Evolutionary conservation across 2,329 filamentous ascomycete genomes (phyloP), one percentile per base, ranked within the genome.

Genomic region (Monilinia vaccinii-corymbosi): DNA sequence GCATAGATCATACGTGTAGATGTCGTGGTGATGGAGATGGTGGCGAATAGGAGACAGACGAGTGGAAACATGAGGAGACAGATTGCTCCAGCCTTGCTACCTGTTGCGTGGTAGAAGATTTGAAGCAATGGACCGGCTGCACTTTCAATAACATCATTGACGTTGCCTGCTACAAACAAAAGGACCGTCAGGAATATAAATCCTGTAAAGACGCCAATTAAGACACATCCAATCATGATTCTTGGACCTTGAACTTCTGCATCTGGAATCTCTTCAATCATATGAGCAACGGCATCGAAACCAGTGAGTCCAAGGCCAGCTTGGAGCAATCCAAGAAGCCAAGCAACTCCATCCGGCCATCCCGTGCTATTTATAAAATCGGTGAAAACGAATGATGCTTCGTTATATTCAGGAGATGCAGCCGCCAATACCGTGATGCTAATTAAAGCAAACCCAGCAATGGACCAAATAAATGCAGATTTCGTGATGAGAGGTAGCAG

Each of bases 1-100:
- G 85, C 85, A 64, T 84, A 88, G 14, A 81, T 81, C 83, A 88
- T 87, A 14, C 84, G 36, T 14, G 57, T 59, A 4, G 48, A 53
- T 3, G 57, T 59, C 8, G 57, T 59, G 4, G 78, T 83, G 66
- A 87, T 81, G 4, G 78, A 79, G 4, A 79, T 84, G 3, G 80
- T 80, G 2, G 84, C 83, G 68, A 88, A 87, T 2, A 86, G 73
- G 53, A 86, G 76, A 66, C 85, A 87, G 2, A 85, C 67, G 1
- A 87, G 72, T 0, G 84, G 84, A 58, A 87, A 86, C 75, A 69
- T 60, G 31, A 69, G 58, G 13, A 69, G 64, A 50, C 70, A 66
- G 46, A 68, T 63, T 16, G 67, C 60, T 3, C 67, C 67, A 21
- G 73, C 73, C 13, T 72, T 70, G 28, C 71, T 78, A 34, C 68